Conservation (phyloP, 2,329 filamentous ascomycete genomes). For the Biscogniauxia sp. region DNA sequence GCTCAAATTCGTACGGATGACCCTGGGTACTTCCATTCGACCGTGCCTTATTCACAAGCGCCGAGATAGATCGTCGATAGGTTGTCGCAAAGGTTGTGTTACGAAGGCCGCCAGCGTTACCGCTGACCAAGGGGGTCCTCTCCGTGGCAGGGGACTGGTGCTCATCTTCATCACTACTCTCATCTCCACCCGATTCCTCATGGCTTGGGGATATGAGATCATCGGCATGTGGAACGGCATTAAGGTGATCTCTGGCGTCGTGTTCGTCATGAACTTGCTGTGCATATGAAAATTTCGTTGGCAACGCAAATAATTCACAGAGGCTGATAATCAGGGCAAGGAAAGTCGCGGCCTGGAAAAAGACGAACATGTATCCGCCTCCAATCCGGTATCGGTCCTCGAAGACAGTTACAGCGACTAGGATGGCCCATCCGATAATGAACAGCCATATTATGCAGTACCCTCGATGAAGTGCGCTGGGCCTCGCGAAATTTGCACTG, state of each 20-base stretch:
- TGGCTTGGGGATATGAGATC: constrained; percentile 17
- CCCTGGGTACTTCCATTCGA: constrained; percentile 20
- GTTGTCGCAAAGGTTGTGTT: constrained; percentile 54
- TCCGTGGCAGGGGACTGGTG: constrained; percentile 44
- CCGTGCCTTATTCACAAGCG: constrained; percentile 32
- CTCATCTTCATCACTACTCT: constrained; percentile 24
- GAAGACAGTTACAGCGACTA: constrained; percentile 72
- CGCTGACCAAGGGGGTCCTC: constrained; percentile 74
- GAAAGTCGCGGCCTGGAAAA: constrained; percentile 75
- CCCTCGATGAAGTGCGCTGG: constrained; percentile 79
- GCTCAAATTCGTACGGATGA: constrained; percentile 66
- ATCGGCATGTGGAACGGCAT: constrained; percentile 23
- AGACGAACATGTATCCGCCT: constrained; percentile 76
- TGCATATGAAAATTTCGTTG: constrained; percentile 68
- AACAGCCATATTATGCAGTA: constrained; percentile 87
- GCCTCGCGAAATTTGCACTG: constrained; percentile 74
- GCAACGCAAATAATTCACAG: constrained; percentile 75
- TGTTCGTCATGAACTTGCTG: constrained; percentile 52
- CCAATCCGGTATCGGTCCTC: constrained; percentile 74
- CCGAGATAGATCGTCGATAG: constrained; percentile 50
- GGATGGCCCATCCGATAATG: constrained; percentile 66
- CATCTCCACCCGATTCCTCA: constrained; percentile 25
- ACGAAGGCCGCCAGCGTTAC: constrained; percentile 65
- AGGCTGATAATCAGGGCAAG: constrained; percentile 73
- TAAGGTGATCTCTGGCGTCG: constrained; percentile 39